Base-by-base conservation (phyloP, 768 basidiomycete genomes). In the Fomitopsis serialis region DNA sequence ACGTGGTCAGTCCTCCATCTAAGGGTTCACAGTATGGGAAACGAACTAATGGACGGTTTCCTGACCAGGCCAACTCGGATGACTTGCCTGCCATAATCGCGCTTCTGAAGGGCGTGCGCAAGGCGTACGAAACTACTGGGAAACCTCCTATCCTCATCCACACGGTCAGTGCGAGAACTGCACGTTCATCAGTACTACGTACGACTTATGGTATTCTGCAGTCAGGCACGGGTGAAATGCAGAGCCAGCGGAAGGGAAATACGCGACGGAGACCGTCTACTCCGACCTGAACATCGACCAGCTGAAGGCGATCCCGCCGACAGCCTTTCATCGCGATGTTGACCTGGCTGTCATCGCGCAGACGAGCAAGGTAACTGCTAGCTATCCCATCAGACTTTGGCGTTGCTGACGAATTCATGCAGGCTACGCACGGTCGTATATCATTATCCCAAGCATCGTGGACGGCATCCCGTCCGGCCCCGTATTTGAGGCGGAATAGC, bases 381-480 rank as follows among this genome's bases (percentile, higher is more conserved):
- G n/a, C n/a, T n/a, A n/a, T n/a, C n/a, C n/a, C n/a, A n/a, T n/a
- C n/a, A n/a, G n/a, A n/a, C n/a, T n/a, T n/a, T n/a, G n/a, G n/a
- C n/a, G n/a, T n/a, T n/a, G n/a, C n/a, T n/a, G n/a, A n/a, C n/a
- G n/a, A n/a, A n/a, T n/a, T n/a, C n/a, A n/a, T 21, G 10, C 47
- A 76, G 78, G 78, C 12, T 80, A 77, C 59, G 73, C 74, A 32
- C 71, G 71, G 51, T 71, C 78, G 0, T 78, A 79, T 59, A 77
- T 82, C 45, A 58, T 84, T 47, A 56, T 78, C 12, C 80, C 81
- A 2, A 65, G 74, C 7, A 78, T 78, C 7, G 79, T 89, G 21
- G 87, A 77, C 55, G 84, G 80, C 35, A 63, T 79, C 27, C 77
- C 79, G 81, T 21, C 83, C 74, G 56, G 81, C 77, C 42, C 68